Base-by-base conservation (phyloP, 2,329 filamentous ascomycete genomes). In the Fusarium stilboides region DNA sequence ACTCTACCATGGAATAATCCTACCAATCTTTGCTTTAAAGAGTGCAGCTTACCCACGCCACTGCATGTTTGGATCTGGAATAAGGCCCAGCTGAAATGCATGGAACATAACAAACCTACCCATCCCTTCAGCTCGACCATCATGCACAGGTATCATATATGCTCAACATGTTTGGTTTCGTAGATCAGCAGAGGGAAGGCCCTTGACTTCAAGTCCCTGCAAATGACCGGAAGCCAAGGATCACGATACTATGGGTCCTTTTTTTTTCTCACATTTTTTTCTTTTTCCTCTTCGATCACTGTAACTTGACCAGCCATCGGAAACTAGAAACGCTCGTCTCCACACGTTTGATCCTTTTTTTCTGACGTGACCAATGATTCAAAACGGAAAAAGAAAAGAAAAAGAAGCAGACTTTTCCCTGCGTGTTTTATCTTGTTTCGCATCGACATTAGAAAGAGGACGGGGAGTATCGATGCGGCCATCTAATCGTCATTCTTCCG, bases 301-400 rank as follows among this genome's bases (percentile, higher is more conserved):
- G 43, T 40, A 51, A 62, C 60, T 46, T 28, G 39, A 34, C 49
- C 36, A 47, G 54, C 51, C 55, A 66, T 69, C 37, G 57, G 31
- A 47, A 55, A 52, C 64, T 55, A 55, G 65, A 65, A 57, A 53
- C 60, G 42, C 37, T 45, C 37, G 36, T 52, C 58, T 68, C 67
- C 67, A 70, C 67, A 56, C 20, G 39, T 34, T 51, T 57, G 50
- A 60, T 69, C 62, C 66, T 64, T 57, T 49, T 51, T 46, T 70
- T 43, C 33, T 20, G n/a, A 34, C 47, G 28, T 50, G 45, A 47
- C 67, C 62, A 68, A 68, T 70, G 54, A 31, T 44, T 20, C 52
- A 64, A 64, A 42, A 67, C 50, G 14, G 12, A 66, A 69, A 59
- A 51, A 55, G 57, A 65, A 52, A 69, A 56, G 26, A 39, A 62